Percentiles rank a stretch among this genome's conserved stretches.
Conservation (phyloP, 345 rosid genomes). For the Erucastrum elatum region DNA sequence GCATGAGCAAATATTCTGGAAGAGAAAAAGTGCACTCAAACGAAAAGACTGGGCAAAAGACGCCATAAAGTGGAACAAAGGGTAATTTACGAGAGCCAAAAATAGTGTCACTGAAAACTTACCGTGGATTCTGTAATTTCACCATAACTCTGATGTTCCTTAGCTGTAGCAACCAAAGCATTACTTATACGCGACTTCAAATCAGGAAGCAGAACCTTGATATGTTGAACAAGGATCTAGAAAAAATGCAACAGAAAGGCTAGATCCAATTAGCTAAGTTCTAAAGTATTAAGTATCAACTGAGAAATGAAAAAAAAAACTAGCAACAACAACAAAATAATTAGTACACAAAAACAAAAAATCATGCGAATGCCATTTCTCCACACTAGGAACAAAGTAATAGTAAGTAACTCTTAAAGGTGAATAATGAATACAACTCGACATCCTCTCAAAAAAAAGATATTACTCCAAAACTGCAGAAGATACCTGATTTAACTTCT, state of each 20-base stretch:
- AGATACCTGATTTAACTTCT: slow-evolving; percentile 67
- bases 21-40: slow-evolving; percentile 8
- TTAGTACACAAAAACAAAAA: background rate
- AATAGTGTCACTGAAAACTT: slow-evolving; percentile 28
- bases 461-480: slow-evolving; percentile 1
- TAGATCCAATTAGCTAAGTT: slow-evolving; percentile 4
- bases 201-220: slow-evolving; percentile 55
- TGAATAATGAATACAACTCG: background rate
- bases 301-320: background rate
- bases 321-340: background rate
- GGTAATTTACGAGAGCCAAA: slow-evolving; percentile 1
- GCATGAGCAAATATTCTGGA: slow-evolving; percentile 3
- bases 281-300: background rate
- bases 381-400: background rate
- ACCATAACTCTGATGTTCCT: slow-evolving; percentile 58
- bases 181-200: slow-evolving; percentile 61
- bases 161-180: slow-evolving; percentile 48
- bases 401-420: background rate
- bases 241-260: slow-evolving; percentile 7
- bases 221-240: slow-evolving; percentile 66
- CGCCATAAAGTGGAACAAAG: slow-evolving; percentile 3
- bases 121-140: slow-evolving; percentile 57
- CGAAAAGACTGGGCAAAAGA: background rate
- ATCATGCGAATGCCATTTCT: background rate
- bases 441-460: slow-evolving; percentile 5